Percentiles rank a stretch among this genome's conserved stretches.
Conservation (phyloP, 2,329 filamentous ascomycete species). For the Cordyceps fumosorosea region DNA sequence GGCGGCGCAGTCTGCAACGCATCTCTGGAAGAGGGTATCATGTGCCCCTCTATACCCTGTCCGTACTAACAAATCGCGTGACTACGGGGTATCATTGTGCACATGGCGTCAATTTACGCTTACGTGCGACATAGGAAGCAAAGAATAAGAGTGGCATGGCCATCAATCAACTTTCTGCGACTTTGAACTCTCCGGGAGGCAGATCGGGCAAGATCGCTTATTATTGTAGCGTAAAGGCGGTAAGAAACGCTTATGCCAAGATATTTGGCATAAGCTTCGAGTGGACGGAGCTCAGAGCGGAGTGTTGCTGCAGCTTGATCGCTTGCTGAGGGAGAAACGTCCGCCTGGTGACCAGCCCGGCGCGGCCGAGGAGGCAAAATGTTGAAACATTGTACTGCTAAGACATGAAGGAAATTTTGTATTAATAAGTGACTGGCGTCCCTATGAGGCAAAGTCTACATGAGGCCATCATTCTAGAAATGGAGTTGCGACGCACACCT, state of each 20-base stretch:
- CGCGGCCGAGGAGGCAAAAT: neutral
- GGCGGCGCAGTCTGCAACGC: too few species aligned
- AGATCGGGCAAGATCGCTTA: neutral
- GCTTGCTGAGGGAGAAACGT: neutral
- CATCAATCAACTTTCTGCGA: neutral
- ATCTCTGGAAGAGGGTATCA: too few species aligned
- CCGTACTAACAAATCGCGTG: neutral
- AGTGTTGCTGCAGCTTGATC: neutral
- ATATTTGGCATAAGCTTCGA: neutral
- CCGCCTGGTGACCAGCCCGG: neutral
- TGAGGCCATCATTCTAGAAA: neutral
- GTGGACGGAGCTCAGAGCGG: neutral
- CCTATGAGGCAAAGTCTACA: neutral
- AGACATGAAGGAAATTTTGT: neutral
- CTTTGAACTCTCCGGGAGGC: neutral
- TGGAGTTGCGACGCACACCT: neutral
- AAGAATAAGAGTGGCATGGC: neutral
- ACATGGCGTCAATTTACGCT: neutral
- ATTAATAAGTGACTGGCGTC: neutral
- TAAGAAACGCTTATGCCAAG: neutral
- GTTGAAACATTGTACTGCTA: neutral
- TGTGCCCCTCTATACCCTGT: constrained; percentile 12
- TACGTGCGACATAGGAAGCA: neutral
- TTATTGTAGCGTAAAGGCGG: neutral
- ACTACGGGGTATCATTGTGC: neutral